Evolutionary conservation across 495 filamentous ascomycete species (phyloP), one percentile per base, ranked within the genome.

Genomic region (Lophiostoma macrostomum): DNA sequence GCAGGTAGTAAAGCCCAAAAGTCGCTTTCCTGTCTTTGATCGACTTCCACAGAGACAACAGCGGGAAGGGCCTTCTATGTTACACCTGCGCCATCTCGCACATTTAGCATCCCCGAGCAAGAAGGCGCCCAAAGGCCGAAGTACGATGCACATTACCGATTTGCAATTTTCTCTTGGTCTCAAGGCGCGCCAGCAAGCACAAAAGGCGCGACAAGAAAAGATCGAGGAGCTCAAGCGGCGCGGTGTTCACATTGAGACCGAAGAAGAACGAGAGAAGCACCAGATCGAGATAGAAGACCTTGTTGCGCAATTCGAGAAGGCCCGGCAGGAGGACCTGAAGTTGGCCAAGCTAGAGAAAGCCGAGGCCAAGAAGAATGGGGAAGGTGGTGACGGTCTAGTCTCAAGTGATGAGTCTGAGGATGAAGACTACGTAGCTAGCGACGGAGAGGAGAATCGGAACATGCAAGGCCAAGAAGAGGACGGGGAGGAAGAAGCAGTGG

Each of bases 281-380:
- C 80, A 84, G 64, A 82, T 84, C 22, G 81, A 90, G 51, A 79
- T 96, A 18, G 94, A 97, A 55, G 83, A 96, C 58, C 75, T 96
- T 30, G 76, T 97, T 28, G 86, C 90, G 19, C 87, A 83, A 57
- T 75, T 98, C 27, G 85, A 91, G 23, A 88, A 83, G 57, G 93
- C 91, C 18, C 76, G 91, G 32, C 74, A 79, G 55, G 88, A 96
- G 64, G 90, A 82, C 12, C 80, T 88, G 39, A 83, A 84, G 39
- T 85, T 99, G 42, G 84, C 83, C 62, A 80, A 84, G 62, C 70
- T 79, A 39, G 93, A 98, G 66, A 80, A 82, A 50, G 84, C 78
- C 25, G 81, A 76, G 22, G 80, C 82, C 0, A 90, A 82, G 70
- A 78, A 77, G 56, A 79, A 76, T 40, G 75, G 74, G 28, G 78